Evolutionary conservation across 78 protist species (phyloP), one percentile per base, ranked within the genome.

Genomic region (slime mould (Dictyostelium discoideum)): DNA sequence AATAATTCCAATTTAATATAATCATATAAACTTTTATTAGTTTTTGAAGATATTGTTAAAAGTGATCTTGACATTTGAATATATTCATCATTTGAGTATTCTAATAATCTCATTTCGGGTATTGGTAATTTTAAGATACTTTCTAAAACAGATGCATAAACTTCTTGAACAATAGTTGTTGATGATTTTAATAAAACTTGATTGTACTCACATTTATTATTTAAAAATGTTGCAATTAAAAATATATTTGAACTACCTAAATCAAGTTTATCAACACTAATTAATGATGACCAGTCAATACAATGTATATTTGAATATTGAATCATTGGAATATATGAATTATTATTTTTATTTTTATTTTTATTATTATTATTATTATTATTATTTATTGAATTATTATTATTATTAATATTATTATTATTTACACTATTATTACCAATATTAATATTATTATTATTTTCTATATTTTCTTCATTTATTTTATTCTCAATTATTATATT

Each of bases 101-200:
- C 92, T 0, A 86, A 16, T 50, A 86, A 76, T 73, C 92, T 44
- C 84, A 77, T 86, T 24, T 76, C 72, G 0, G 92, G 92, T 6
- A 86, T 26, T 86, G 92, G 92, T 18, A 86, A 48, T 7, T 39
- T 22, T 16, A 76, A 54, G 0, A 86, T 86, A 29, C 50, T 76
- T 18, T 76, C 92, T 9, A 86, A 57, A 40, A 86, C 48, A n/a
- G 84, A 76, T 29, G 67, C 81, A 86, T 86, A 86, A 16, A 86
- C 85, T n/a, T 73, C 85, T 57, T 86, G 92, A 9, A 72, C 83
- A 32, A 86, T 86, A 0, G 57, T 32, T 2, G 57, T 73, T 4
- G 92, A 86, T 48, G 92, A 69, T 29, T 85, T 85, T 13, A 85
- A 44, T 54, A 85, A 26, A 16, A 85, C 72, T 50, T 67, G 48